phyloP scores from a whole-genome alignment of 1,284 basidiomycete genomes.

The Cryptococcus neoformans region DNA sequence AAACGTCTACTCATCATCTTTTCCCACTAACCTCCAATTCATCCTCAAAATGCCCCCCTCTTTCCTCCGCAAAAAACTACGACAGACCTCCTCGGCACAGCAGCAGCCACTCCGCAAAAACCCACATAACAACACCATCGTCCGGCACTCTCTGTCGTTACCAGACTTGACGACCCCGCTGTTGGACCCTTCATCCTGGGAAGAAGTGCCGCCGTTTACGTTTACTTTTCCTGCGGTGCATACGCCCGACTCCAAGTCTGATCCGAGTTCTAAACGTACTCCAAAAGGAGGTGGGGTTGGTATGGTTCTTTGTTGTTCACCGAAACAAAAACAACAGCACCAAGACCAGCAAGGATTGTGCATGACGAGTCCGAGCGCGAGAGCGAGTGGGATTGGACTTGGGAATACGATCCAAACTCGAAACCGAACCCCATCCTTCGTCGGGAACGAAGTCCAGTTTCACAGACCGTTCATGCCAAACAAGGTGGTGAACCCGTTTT shows the following conservation, averaged over 20 bases:
- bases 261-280: too few relatives aligned
- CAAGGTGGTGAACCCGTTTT: conserved; percentile 7
- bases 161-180: conserved; percentile 39
- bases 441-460: conserved; percentile 22
- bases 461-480: conserved; percentile 35
- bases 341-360: too few relatives aligned
- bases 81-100: conserved; percentile 2
- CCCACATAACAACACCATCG: conserved; percentile 18
- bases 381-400: not conserved
- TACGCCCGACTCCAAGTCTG: not conserved
- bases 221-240: not conserved
- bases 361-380: too few relatives aligned
- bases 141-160: conserved; percentile 33
- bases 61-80: conserved; percentile 10
- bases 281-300: too few relatives aligned
- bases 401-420: not conserved
- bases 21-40: too few relatives aligned
- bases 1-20: too few relatives aligned
- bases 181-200: conserved; percentile 32
- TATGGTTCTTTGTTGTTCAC: too few relatives aligned
- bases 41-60: conserved; percentile 7
- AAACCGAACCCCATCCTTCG: conserved; percentile 8
- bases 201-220: conserved; percentile 20
- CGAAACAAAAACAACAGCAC: too few relatives aligned
- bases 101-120: conserved; percentile 25